Evolutionary conservation across 768 basidiomycete species (phyloP), one percentile per base, ranked within the genome.

Genomic region (Suillus weaverae): DNA sequence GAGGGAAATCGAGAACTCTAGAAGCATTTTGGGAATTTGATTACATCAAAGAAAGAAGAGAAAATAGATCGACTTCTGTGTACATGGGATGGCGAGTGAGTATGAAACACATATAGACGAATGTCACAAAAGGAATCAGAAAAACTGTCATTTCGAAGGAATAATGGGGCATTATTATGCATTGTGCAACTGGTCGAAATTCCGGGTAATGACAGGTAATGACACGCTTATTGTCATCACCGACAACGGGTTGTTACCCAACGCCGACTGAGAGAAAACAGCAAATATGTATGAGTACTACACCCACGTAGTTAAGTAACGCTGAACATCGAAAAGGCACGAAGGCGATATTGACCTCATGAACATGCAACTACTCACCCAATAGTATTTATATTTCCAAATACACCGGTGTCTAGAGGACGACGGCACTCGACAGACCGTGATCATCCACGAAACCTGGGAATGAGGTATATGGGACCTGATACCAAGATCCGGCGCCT

Each of bases 121-220:
- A 50, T 14, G 14, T 3, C 13, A 50, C 22, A 50, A 14, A 30
- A 32, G 10, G 46, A 48, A 22, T 48, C 46, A 48, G n/a, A 22
- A 22, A 22, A 46, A n/a, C n/a, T n/a, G 26, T 26, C 26, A 26
- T 26, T 26, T 26, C 2, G 2, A 26, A 26, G 26, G 26, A 26
- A 26, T 26, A 26, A 26, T n/a, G n/a, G n/a, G n/a, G n/a, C n/a
- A n/a, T n/a, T n/a, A n/a, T 26, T 26, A 26, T 26, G 26, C 26
- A 26, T 26, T 26, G 26, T 26, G 26, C 95, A 95, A 97, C 14
- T 90, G 14, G 14, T 16, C n/a, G 18, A 18, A 18, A 18, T n/a
- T 44, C 44, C 20, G 44, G 20, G 9, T 44, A 44, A n/a, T 20
- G 43, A 44, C 43, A 44, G 20, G 9, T 44, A 44, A n/a, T 20